A percentile compares a stretch with the other conserved stretches of the same genome.
Conservation (phyloP, 163 green algal species). For the Scenedesmus sp. region DNA sequence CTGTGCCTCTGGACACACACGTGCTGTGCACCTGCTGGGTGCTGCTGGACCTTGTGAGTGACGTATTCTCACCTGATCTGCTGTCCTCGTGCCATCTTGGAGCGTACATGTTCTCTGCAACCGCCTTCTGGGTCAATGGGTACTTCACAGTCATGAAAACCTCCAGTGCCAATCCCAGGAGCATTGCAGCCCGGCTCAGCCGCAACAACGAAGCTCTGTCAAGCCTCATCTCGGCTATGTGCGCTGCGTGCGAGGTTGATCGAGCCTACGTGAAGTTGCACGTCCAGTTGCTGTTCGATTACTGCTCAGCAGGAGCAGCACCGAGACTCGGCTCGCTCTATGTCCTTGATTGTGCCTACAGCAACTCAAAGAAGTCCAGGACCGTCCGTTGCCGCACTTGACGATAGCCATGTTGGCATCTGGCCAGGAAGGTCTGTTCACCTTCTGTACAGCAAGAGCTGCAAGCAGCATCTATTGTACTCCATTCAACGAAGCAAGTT, state of each 20-base stretch:
- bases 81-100: constrained; percentile 1
- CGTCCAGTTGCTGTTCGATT: not conserved
- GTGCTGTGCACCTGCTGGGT: not conserved
- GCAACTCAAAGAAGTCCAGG: not conserved
- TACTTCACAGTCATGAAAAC: constrained; percentile 16
- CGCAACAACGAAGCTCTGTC: not conserved
- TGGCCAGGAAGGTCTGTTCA: not conserved
- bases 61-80: not conserved
- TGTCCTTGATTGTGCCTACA: not conserved
- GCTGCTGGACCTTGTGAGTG: not conserved
- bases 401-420: not conserved
- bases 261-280: not conserved
- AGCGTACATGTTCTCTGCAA: constrained; percentile 1
- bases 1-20: not conserved
- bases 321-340: not conserved
- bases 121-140: not conserved
- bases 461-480: no score
- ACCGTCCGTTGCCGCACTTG: not conserved
- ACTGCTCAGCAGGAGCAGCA: not conserved
- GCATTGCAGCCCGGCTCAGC: not conserved
- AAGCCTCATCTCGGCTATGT: not conserved
- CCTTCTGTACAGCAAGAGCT: not conserved
- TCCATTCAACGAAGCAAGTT: no score
- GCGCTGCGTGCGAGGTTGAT: not conserved
- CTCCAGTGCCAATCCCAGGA: not conserved